Percentiles rank a stretch among this genome's conserved stretches.
Conservation (phyloP, 257 asterid species). For the Nicotiana tabacum region DNA sequence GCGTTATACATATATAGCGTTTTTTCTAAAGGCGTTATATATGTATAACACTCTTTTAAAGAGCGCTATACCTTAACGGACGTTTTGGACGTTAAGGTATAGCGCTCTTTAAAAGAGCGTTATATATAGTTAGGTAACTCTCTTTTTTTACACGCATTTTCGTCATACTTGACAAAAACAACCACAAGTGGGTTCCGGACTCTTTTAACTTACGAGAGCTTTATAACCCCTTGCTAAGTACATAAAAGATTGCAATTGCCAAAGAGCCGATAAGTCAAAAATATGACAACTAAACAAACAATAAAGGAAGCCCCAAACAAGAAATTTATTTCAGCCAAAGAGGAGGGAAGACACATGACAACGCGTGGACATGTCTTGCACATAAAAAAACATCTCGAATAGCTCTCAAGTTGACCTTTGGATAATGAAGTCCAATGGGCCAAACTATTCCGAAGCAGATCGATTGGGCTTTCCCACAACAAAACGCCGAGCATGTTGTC, state of each 20-base stretch:
- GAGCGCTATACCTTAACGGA: too few species aligned
- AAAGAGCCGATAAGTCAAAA: not conserved
- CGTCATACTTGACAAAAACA: too few species aligned
- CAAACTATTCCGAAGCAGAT: conserved; percentile 12
- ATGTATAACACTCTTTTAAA: too few species aligned
- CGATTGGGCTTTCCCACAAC: conserved; percentile 21
- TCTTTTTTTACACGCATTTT: too few species aligned
- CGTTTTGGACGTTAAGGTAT: too few species aligned
- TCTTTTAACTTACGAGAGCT: too few species aligned
- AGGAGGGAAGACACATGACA: not conserved
- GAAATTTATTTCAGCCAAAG: not conserved
- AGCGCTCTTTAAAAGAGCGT: too few species aligned
- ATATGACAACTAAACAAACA: not conserved
- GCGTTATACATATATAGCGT: too few species aligned
- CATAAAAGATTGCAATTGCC: not conserved
- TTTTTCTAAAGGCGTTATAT: too few species aligned
- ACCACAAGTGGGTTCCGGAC: too few species aligned
- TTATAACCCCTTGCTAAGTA: not conserved
- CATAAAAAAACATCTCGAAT: not conserved
- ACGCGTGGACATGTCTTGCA: not conserved
- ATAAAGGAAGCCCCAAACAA: not conserved
- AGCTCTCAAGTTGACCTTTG: too few species aligned
- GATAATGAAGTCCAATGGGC: not conserved
- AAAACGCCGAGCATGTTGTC: conserved; percentile 15
- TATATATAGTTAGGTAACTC: too few species aligned